Conservation (phyloP, 2,329 filamentous ascomycete species). For the Epichloe gansuensis region DNA sequence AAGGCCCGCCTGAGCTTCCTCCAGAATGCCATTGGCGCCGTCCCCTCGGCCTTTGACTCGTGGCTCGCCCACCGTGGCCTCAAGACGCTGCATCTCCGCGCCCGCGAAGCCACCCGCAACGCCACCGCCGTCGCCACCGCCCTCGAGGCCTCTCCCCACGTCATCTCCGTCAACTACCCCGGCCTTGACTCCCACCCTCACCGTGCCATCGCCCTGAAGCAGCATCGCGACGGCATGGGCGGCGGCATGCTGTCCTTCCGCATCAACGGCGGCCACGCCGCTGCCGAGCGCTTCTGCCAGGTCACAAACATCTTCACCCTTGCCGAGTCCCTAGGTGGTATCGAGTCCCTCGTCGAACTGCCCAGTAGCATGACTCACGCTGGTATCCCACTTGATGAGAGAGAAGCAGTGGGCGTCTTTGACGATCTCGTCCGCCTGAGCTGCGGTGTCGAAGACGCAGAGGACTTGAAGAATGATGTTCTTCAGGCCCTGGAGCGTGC, state of each 20-base stretch:
- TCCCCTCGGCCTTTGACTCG: conserved; percentile 90
- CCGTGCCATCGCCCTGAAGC: conserved; percentile 70
- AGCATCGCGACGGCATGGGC: conserved; percentile 89
- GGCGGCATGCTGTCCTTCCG: conserved; percentile 98
- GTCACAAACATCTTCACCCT: conserved; percentile 81
- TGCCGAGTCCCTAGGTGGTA: conserved; percentile 82
- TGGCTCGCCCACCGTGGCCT: conserved; percentile 96
- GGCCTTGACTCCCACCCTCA: conserved; percentile 82
- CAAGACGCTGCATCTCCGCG: conserved; percentile 91
- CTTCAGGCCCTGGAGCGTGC: conserved; percentile 72
- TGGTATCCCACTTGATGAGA: conserved; percentile 79
- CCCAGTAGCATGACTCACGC: conserved; percentile 96
- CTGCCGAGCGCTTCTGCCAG: conserved; percentile 88
- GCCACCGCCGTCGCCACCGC: conserved; percentile 64
- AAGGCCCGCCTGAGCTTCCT: conserved; percentile 73
- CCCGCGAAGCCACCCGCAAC: conserved; percentile 72
- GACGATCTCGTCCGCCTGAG: conserved; percentile 90
- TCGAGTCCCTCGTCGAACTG: conserved; percentile 85
- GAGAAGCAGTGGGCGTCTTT: conserved; percentile 86
- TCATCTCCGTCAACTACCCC: conserved; percentile 90
- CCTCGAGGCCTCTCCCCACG: conserved; percentile 68
- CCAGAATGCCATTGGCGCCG: conserved; percentile 93
- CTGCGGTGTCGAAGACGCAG: conserved; percentile 85
- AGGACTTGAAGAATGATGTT: conserved; percentile 73
- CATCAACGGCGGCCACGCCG: conserved; percentile 71